Conservation (phyloP, 2,329 filamentous ascomycete genomes). For the Furcasterigmium sp. region DNA sequence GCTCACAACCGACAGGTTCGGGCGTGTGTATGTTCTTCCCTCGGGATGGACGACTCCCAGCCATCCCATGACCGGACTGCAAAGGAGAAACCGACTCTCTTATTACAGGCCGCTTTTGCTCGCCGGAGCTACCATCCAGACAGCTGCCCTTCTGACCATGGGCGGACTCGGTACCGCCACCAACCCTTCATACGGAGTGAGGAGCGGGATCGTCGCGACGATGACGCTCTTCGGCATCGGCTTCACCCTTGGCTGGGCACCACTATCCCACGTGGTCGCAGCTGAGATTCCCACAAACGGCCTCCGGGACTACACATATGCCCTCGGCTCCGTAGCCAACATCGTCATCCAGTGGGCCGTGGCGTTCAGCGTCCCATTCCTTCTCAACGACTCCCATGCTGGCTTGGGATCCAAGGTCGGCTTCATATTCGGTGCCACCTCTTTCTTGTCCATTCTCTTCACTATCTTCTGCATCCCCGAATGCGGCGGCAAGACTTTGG, state of each 20-base stretch:
- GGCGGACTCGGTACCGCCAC: slow-evolving; percentile 24
- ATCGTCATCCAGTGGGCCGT: slow-evolving; percentile 24
- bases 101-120: slow-evolving; percentile 14
- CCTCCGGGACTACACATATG: slow-evolving; percentile 23
- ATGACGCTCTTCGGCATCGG: slow-evolving; percentile 22
- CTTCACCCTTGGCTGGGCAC: slow-evolving; percentile 26
- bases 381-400: slow-evolving; percentile 26
- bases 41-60: neutral
- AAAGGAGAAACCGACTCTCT: neutral
- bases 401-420: slow-evolving; percentile 27
- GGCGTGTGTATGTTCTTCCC: slow-evolving; percentile 4
- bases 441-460: slow-evolving; percentile 16
- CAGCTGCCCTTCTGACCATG: slow-evolving; percentile 25
- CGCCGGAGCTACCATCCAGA: slow-evolving; percentile 20
- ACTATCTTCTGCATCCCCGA: slow-evolving; percentile 29
- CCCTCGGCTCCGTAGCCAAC: slow-evolving; percentile 21
- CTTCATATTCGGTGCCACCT: slow-evolving; percentile 26
- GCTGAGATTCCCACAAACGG: slow-evolving; percentile 25
- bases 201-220: slow-evolving; percentile 24
- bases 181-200: slow-evolving; percentile 11
- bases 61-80: too few species aligned
- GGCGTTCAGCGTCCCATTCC: slow-evolving; percentile 30
- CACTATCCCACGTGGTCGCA: slow-evolving; percentile 26
- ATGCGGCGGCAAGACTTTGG: slow-evolving; percentile 61
- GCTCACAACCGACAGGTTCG: slow-evolving; percentile 11